Conservation (phyloP, 148 eudicot genomes). For the Dianthus caryophyllus region DNA sequence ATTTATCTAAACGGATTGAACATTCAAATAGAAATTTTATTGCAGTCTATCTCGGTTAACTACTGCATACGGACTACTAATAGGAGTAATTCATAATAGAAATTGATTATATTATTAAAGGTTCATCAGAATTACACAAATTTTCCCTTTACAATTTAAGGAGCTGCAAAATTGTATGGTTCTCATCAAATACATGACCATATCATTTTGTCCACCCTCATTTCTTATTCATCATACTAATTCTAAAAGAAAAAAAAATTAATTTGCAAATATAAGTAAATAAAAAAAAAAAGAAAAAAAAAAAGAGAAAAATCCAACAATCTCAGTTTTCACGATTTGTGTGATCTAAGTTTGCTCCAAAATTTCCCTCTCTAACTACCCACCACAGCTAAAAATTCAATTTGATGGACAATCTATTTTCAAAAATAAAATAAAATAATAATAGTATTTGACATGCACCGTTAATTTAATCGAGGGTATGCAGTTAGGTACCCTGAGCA, state of each 20-base stretch:
- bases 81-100: no score
- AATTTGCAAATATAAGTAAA: background rate
- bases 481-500: no score
- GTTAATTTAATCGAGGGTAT: no score
- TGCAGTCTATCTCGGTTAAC: no score
- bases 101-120: no score
- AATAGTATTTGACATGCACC: no score
- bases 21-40: no score
- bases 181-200: conserved; percentile 22
- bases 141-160: background rate
- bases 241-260: no score
- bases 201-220: background rate
- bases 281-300: background rate
- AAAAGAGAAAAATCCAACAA: conserved; percentile 9
- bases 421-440: no score
- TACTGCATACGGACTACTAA: no score
- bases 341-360: conserved; percentile 18
- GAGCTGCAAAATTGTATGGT: conserved; percentile 20
- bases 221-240: conserved; percentile 22
- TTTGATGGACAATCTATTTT: background rate
- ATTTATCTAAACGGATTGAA: no score
- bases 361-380: conserved; percentile 17
- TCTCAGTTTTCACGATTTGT: conserved; percentile 11
- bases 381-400: conserved; percentile 10
- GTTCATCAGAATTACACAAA: background rate